Conservation (phyloP, 495 filamentous ascomycete species). For the Podospora didyma region DNA sequence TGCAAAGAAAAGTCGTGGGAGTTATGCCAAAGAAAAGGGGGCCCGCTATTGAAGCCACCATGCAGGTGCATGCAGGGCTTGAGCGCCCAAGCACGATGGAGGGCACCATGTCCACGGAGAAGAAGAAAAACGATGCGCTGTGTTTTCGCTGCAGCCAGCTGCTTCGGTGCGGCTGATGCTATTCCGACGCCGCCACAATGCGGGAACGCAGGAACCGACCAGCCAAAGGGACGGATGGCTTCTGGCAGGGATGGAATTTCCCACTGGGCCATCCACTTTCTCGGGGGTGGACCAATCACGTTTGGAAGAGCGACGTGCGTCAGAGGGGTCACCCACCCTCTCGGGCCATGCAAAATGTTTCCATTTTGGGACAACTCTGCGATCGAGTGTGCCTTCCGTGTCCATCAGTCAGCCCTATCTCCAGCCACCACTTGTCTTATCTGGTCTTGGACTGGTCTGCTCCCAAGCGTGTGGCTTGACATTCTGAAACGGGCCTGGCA, state of each 20-base stretch:
- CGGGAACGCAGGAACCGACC: neutral
- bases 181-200: neutral
- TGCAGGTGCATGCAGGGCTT: neutral
- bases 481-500: too few relatives aligned
- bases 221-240: neutral
- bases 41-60: neutral
- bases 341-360: neutral
- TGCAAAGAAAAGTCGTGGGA: neutral
- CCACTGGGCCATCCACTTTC: neutral
- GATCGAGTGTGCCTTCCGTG: neutral
- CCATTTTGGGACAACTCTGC: constrained; percentile 1
- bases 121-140: neutral
- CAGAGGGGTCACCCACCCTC: neutral
- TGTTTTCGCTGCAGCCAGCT: neutral
- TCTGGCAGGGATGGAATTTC: neutral
- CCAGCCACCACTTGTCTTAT: too few relatives aligned
- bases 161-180: neutral
- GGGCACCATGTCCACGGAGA: neutral
- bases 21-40: neutral
- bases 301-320: neutral
- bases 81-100: neutral
- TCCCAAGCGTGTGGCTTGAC: too few relatives aligned
- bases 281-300: neutral
- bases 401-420: too few relatives aligned
- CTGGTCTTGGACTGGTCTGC: too few relatives aligned